Base-by-base conservation (phyloP, 2,329 filamentous ascomycete genomes). In the Colletotrichum noveboracense region DNA sequence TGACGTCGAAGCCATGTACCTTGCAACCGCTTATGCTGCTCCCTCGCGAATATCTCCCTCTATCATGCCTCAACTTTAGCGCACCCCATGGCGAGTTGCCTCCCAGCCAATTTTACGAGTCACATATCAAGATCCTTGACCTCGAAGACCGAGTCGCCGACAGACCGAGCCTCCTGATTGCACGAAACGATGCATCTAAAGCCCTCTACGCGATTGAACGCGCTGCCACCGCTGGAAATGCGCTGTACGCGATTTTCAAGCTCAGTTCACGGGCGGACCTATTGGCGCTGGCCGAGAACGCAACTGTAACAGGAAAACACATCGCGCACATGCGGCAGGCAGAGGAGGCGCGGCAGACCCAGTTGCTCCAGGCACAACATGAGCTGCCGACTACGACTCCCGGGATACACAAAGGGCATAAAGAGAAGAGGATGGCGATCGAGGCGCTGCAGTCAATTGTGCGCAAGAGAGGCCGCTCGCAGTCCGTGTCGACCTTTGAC, bases 231-330 rank as follows among this genome's bases (percentile, higher is more conserved):
- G 30, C 30, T 7, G 56, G 48, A 16, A 30, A 56, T n/a, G 89
- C 89, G 1, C 86, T 93, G 5, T 96, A 94, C 81, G 90, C 91
- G 13, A 82, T 95, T 30, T 96, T 93, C 82, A 92, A 90, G 79
- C 85, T 97, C 58, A 93, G 91, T 3, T 83, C 86, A 24, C 95
- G 93, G 93, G 88, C 94, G 26, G 89, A 92, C 76, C 81, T 93
- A 67, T 87, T 89, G 43, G 84, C 87, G 8, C 85, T 96, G 32
- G 84, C 84, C 28, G 81, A 83, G 13, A 82, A 87, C 52, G 90
- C 91, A 52, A 90, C 89, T 0, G 88, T 86, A 4, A 85, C 86
- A 16, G 88, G 84, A 76, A 79, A 81, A 70, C 80, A 82, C 66
- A 80, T 83, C 18, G 36, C 28, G 61, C 80, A 83, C 10, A 76